phyloP scores from a whole-genome alignment of 2,329 filamentous ascomycete genomes.

The Hymenotorrendiella dingleyae region DNA sequence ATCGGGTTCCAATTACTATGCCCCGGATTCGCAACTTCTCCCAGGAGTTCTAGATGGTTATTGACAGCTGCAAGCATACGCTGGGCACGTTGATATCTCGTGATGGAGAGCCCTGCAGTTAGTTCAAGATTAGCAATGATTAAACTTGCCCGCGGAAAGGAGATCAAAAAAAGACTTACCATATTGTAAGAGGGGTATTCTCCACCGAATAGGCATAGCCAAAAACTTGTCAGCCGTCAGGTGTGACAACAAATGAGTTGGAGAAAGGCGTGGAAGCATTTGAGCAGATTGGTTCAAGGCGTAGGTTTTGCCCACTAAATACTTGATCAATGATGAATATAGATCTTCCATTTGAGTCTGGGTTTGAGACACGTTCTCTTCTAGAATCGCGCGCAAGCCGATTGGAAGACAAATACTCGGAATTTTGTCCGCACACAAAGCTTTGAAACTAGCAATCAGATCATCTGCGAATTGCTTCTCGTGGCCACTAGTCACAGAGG shows the following conservation, averaged over 20 bases:
- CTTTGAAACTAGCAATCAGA: background rate
- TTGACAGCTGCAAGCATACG: slow-evolving; percentile 32
- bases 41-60: slow-evolving; percentile 32
- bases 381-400: too few relatives aligned
- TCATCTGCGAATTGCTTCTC: too few relatives aligned
- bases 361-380: background rate
- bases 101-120: too few relatives aligned
- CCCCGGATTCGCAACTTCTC: slow-evolving; percentile 44
- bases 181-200: slow-evolving; percentile 11
- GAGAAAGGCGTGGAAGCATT: slow-evolving; percentile 16
- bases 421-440: background rate
- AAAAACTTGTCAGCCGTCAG: too few relatives aligned
- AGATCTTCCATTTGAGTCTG: background rate
- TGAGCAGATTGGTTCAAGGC: slow-evolving; percentile 19
- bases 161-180: too few relatives aligned
- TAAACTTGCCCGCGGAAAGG: too few relatives aligned
- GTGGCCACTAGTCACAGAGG: too few relatives aligned
- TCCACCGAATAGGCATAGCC: slow-evolving; percentile 18
- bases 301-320: background rate
- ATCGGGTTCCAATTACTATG: slow-evolving; percentile 50
- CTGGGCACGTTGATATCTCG: slow-evolving; percentile 17
- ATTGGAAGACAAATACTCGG: background rate
- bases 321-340: background rate
- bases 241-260: too few relatives aligned
- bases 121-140: too few relatives aligned